Evolutionary conservation across 257 asterid genomes (phyloP).

Genomic region (Nicotiana obtusifolia): DNA sequence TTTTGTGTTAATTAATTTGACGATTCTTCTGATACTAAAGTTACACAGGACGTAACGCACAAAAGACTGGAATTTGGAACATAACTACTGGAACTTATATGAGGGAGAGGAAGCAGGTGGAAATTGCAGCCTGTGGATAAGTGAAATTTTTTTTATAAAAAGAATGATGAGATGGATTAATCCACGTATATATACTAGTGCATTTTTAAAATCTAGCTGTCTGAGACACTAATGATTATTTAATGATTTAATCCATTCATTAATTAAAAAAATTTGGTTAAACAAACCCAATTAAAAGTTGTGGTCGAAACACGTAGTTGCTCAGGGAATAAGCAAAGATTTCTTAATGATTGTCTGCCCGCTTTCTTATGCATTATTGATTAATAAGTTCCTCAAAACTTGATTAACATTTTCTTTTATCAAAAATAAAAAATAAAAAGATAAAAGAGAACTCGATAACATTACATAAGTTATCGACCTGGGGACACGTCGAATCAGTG

Average conservation of each 20-base stretch:
- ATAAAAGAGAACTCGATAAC: neutral
- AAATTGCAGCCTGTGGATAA: neutral
- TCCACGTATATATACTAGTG: neutral
- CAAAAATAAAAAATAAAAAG: too few species aligned
- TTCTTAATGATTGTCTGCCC: neutral
- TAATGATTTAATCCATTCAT: neutral
- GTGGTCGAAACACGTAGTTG: neutral
- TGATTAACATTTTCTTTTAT: neutral
- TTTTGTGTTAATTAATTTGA: slow-evolving; percentile 8
- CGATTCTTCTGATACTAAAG: neutral
- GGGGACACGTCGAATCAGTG: neutral
- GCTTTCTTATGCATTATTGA: neutral
- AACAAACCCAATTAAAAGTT: neutral
- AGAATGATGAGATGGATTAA: neutral
- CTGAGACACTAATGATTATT: neutral
- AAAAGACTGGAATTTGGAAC: neutral
- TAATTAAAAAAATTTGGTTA: neutral
- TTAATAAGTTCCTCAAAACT: neutral
- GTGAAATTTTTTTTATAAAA: neutral
- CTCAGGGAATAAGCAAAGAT: neutral
- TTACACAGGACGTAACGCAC: neutral
- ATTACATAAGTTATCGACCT: neutral
- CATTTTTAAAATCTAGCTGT: neutral
- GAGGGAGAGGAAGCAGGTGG: neutral
- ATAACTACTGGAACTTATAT: neutral